Conservation (phyloP, 2,329 filamentous ascomycete species). For the Colletotrichum falcatum region DNA sequence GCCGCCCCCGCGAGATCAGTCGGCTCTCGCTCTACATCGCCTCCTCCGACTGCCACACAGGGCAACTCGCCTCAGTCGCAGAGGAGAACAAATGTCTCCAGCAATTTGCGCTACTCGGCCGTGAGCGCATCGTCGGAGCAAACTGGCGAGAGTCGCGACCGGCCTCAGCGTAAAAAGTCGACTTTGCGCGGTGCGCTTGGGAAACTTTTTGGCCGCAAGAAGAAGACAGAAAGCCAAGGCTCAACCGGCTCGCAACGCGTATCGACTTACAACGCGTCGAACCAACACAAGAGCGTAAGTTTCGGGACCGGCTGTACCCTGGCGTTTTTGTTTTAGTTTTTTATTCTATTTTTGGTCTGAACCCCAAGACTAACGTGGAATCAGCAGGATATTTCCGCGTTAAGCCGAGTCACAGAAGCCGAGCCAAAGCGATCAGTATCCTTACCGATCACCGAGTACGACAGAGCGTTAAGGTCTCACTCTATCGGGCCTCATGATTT, state of each 20-base stretch:
- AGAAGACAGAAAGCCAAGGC: constrained; percentile 56
- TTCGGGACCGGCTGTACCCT: constrained; percentile 30
- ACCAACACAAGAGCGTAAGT: constrained; percentile 65
- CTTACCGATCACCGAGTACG: constrained; percentile 70
- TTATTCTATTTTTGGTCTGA: background rate
- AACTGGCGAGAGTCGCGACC: constrained; percentile 48
- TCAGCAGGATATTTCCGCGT: constrained; percentile 54
- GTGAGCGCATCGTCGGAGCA: constrained; percentile 57
- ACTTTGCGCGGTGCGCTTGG: constrained; percentile 67
- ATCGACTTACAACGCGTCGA: constrained; percentile 45
- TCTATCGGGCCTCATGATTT: constrained; percentile 69
- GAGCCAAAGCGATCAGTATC: constrained; percentile 68
- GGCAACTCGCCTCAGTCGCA: constrained; percentile 45
- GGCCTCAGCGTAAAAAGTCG: constrained; percentile 68
- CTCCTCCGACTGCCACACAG: constrained; percentile 35
- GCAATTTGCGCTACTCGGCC: constrained; percentile 60
- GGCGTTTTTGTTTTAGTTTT: constrained; percentile 1
- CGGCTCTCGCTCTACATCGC: constrained; percentile 29
- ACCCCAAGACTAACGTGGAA: constrained; percentile 5
- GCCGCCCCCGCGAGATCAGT: constrained; percentile 22
- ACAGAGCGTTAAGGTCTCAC: constrained; percentile 71
- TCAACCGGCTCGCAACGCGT: constrained; percentile 47
- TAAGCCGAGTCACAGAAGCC: constrained; percentile 50
- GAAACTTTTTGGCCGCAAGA: constrained; percentile 69
- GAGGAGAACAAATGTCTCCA: constrained; percentile 54